Conservation (phyloP, 1,284 basidiomycete species). For the Sporisorium iseilematis-ciliati region DNA sequence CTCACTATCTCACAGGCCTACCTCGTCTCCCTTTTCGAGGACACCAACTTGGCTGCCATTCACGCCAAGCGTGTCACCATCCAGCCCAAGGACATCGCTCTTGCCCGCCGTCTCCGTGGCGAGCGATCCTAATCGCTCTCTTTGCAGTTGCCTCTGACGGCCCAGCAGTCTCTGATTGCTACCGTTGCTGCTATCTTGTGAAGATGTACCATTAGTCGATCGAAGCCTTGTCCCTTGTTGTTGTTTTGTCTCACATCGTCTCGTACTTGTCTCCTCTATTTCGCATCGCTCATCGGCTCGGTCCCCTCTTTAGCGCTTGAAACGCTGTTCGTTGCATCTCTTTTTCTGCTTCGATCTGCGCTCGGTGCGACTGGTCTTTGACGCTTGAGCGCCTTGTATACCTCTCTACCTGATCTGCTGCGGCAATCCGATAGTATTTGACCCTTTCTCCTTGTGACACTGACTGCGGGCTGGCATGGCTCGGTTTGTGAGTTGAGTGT, state of each 20-base stretch:
- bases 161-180: background rate
- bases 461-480: background rate
- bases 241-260: slow-evolving; percentile 18
- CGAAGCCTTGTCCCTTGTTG: slow-evolving; percentile 9
- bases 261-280: slow-evolving; percentile 29
- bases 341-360: slow-evolving; percentile 1
- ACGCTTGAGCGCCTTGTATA: slow-evolving; percentile 43
- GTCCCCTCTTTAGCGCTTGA: slow-evolving; percentile 2
- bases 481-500: background rate
- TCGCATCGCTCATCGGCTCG: slow-evolving; percentile 39
- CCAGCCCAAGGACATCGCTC: slow-evolving; percentile 96
- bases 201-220: slow-evolving; percentile 50
- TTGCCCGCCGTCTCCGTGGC: slow-evolving; percentile 92
- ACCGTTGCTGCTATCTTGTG: slow-evolving; percentile 21
- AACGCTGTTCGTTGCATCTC: background rate
- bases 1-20: slow-evolving; percentile 75
- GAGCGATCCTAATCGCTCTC: slow-evolving; percentile 65
- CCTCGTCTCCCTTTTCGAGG: slow-evolving; percentile 86
- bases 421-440: slow-evolving; percentile 37
- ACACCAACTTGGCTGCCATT: slow-evolving; percentile 87
- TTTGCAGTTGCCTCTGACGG: slow-evolving; percentile 17
- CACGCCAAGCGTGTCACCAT: slow-evolving; percentile 99
- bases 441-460: no score
- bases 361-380: slow-evolving; percentile 15
- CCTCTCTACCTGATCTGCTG: slow-evolving; percentile 25